Evolutionary conservation across 805 yeast genomes (phyloP), one percentile per base, ranked within the genome.

Genomic region (Ogataea siamensis): DNA sequence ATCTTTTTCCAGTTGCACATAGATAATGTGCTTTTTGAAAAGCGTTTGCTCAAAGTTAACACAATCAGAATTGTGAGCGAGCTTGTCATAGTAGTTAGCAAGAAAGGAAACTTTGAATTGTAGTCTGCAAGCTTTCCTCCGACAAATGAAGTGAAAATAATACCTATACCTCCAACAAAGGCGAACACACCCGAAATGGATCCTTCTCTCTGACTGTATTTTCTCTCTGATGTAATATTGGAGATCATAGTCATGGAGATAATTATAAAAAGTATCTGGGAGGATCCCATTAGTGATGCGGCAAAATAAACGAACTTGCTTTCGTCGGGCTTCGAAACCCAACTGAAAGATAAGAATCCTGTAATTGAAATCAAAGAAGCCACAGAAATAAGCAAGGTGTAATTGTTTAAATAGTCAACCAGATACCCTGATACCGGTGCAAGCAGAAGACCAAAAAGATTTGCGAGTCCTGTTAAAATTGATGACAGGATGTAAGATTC

Each of bases 121-220:
- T 46, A 35, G 52, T 81, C 87, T 16, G 82, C 74, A 46, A 76
- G 62, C 11, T 61, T 51, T 4, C 88, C 88, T 5, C 88, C 89
- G 7, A 79, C 23, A 50, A 74, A 76, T 23, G 80, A 72, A 19
- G 81, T 61, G 1, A 78, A 36, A 40, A 83, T 60, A 18, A 82
- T 79, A 2, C 91, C 91, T 6, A 78, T 34, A 1, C 86, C 86
- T 12, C 87, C 88, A 46, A 72, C 64, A 38, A 83, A 70, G n/a
- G 82, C 73, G 54, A 78, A 80, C 9, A 80, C 74, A 5, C 91
- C 91, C 34, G 82, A 72, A 27, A 83, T 70, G 2, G 83, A 68
- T n/a, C 88, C 88, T 33, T 75, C 73, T 40, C 69, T 63, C 15
- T 58, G 61, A 22, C 69, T 60, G 20, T 69, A 65, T 25, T 63